Evolutionary conservation across 805 yeast genomes (phyloP), one percentile per base, ranked within the genome.

Genomic region (Candida sphagnicola): DNA sequence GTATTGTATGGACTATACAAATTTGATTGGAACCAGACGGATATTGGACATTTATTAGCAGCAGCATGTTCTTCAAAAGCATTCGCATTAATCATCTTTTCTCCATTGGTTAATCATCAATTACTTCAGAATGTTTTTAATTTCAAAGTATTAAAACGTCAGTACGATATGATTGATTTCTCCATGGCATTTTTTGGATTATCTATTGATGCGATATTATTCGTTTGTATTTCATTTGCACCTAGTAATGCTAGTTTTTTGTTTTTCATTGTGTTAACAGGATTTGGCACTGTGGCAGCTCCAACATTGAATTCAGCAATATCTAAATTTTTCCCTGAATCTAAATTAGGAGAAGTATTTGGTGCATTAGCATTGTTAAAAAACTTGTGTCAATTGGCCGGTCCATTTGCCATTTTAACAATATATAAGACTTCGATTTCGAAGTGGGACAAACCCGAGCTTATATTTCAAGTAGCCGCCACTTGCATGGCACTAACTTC

Each of bases 311-410:
- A 77, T 49, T 69, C 83, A 0, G 47, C 84, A 1, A 59, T 82
- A 8, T 68, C 80, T 38, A 85, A 85, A 54, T 79, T 80, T 54
- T 75, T 71, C 43, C 76, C 78, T 1, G 77, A 77, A 29, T 67
- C 72, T 11, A 72, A 72, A 44, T 69, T 77, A 4, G 95, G 95
- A 13, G 88, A 82, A 55, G 66, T 81, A 13, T 83, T 82, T 60
- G 89, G 91, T 8, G 87, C 82, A 0, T 56, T 83, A 31, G 77
- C 87, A 0, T 54, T 84, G 35, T 53, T 82, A 13, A 76, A 78
- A 51, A 80, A 77, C 45, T 35, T 74, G 0, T 56, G 74, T 3
- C 57, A 64, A 42, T 60, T 81, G 42, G 40, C 72, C 6, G 59
- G 70, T 1, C 88, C 91, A 0, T 57, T 78, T 4, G 13, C 64